Evolutionary conservation across 1,284 basidiomycete genomes (phyloP), one percentile per base, ranked within the genome.

Genomic region (Tremellales sp.): DNA sequence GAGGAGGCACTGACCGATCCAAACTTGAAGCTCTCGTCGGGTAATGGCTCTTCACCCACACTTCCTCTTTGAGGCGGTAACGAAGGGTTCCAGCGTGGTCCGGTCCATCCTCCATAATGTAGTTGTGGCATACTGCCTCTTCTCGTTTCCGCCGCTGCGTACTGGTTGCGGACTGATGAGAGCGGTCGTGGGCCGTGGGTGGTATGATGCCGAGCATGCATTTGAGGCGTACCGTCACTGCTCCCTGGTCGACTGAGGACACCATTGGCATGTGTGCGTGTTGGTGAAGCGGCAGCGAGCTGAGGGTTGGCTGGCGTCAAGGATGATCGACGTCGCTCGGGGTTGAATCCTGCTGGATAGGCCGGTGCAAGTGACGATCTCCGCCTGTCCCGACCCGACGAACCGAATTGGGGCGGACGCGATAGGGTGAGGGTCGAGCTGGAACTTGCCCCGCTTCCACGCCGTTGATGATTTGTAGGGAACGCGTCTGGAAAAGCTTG

Each of bases 91-190:
- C 61, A 67, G 1, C 23, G 39, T 21, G 56, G 59, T 8, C 61
- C 61, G 11, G 50, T 49, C 60, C 63, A 65, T 3, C 54, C 57
- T 5, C 64, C 60, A 24, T 65, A 63, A 10, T 62, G 57, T 10
- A 70, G 42, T n/a, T 72, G 69, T 19, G 69, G 69, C 45, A 72
- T 39, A 41, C 65, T 68, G 21, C 69, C 67, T 31, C 69, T 53
- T 35, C 69, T 51, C 3, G 45, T 52, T 37, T 53, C 49, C 12
- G 50, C 49, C 1, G 45, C 53, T 37, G 43, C 42, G n/a, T n/a
- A n/a, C 4, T 36, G 23, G 11, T 31, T 17, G 33, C 19, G 21
- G 26, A 29, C 37, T 10, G 29, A 42, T 12, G 8, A 48, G 35
- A 22, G 22, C 23, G 44, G 43, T 23, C 31, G 22, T 29, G 49